Conservation (phyloP, 257 asterid species). For the Voacanga thouarsii region DNA sequence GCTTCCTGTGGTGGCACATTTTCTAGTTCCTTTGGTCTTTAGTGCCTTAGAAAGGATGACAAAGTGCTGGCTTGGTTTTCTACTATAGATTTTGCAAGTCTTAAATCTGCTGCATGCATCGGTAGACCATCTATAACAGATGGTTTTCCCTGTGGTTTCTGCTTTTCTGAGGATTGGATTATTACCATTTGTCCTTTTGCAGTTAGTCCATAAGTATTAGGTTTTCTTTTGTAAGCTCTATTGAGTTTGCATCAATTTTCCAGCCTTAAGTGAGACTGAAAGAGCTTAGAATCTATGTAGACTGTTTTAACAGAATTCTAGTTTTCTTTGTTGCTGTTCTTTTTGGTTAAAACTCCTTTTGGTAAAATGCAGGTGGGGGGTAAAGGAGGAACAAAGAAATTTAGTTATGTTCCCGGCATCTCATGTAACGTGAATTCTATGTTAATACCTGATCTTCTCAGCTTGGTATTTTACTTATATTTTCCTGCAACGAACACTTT, state of each 20-base stretch:
- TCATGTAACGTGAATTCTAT: too few species aligned
- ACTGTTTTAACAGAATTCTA: not conserved
- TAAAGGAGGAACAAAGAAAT: too few species aligned
- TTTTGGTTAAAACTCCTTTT: too few species aligned
- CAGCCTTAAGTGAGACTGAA: not conserved
- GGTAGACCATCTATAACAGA: not conserved
- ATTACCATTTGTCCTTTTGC: not conserved
- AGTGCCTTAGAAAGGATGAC: not conserved
- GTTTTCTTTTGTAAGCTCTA: too few species aligned
- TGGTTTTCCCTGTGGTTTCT: not conserved
- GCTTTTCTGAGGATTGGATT: not conserved
- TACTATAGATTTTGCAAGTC: not conserved
- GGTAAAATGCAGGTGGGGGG: too few species aligned
- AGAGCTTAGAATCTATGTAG: not conserved
- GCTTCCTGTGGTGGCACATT: slow-evolving; percentile 41
- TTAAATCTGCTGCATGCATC: not conserved
- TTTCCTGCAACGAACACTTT: too few species aligned
- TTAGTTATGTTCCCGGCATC: too few species aligned
- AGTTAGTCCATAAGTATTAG: not conserved
- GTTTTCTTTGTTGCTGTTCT: too few species aligned
- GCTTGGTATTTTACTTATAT: too few species aligned
- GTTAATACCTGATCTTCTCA: too few species aligned
- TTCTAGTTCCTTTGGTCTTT: slow-evolving; percentile 25
- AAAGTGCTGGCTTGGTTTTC: not conserved
- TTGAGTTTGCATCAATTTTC: not conserved